These are phyloP conservation scores for Pythium aristosporum DNA, from an alignment of 352 stramenopile genomes.

Conservation along the genomic window DNA sequence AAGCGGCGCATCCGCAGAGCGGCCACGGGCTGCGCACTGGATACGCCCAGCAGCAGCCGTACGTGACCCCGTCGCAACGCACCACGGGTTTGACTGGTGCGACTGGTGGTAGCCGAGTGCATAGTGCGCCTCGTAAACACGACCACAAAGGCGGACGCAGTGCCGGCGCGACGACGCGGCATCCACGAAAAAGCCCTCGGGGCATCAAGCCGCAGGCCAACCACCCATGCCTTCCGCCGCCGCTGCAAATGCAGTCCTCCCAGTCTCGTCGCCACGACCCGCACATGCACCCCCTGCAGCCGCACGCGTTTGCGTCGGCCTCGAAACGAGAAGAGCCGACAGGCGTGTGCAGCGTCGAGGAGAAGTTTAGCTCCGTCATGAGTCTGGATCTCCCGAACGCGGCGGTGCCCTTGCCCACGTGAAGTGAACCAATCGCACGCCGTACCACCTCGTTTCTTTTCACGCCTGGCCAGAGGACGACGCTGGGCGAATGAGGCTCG, in stretches of 20 bases:
- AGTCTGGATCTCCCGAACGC: slow-evolving; percentile 17
- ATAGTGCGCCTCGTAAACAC: slow-evolving; percentile 9
- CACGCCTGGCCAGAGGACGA: too few species aligned
- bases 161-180: neutral
- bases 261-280: neutral
- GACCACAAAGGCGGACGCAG: slow-evolving; percentile 16
- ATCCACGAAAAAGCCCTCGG: slow-evolving; percentile 18
- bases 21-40: neutral
- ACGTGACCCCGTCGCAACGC: neutral
- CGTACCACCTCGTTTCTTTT: too few species aligned
- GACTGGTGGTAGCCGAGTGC: neutral
- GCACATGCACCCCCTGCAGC: neutral
- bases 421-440: too few species aligned
- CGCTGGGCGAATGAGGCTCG: too few species aligned
- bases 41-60: slow-evolving; percentile 3
- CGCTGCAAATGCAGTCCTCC: neutral
- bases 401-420: slow-evolving; percentile 20
- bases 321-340: slow-evolving; percentile 20
- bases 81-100: neutral
- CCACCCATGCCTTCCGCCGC: neutral
- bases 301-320: neutral
- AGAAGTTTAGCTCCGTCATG: slow-evolving; percentile 30
- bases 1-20: neutral
- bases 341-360: slow-evolving; percentile 24
- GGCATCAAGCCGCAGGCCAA: slow-evolving; percentile 5